These are phyloP conservation scores for Alternaria postmessia DNA, from an alignment of 2,329 filamentous ascomycete species.

Conservation along the genomic window DNA sequence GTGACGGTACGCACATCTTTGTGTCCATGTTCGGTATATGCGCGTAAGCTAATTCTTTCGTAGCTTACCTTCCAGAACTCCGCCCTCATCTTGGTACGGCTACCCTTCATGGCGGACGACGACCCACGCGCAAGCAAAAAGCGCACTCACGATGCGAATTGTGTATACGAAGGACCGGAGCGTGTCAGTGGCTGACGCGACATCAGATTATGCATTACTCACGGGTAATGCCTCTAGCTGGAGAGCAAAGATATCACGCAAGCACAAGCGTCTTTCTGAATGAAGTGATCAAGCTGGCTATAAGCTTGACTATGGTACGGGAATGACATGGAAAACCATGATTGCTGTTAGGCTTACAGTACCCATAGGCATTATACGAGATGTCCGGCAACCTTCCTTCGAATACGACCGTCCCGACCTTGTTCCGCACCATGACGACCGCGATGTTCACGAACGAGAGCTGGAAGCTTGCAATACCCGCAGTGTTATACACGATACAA, in stretches of 20 bases:
- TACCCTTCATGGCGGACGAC: conserved; percentile 22
- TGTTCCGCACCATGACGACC: conserved; percentile 81
- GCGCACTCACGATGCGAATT: neutral
- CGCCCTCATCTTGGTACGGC: conserved; percentile 72
- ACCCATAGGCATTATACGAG: conserved; percentile 74
- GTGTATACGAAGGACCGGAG: neutral
- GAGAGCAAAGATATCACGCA: conserved; percentile 87
- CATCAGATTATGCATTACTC: conserved; percentile 90
- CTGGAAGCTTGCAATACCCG: conserved; percentile 93
- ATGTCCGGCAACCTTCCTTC: conserved; percentile 79
- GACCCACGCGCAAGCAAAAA: conserved; percentile 3
- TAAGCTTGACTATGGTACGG: conserved; percentile 76
- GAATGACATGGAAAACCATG: too few species aligned
- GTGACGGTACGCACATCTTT: conserved; percentile 62
- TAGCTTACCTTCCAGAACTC: conserved; percentile 84
- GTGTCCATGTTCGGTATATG: neutral
- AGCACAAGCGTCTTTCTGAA: conserved; percentile 95
- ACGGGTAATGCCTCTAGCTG: conserved; percentile 84
- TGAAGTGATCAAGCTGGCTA: conserved; percentile 87
- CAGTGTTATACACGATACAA: conserved; percentile 86
- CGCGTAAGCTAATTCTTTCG: conserved; percentile 28
- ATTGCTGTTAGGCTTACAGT: neutral
- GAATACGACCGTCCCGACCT: conserved; percentile 78
- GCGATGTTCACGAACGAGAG: conserved; percentile 88
- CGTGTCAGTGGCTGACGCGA: conserved; percentile 16